A percentile compares a stretch with the other conserved stretches of the same genome.
phyloP scores from a whole-genome alignment of 345 rosid species.

The Aurinia saxatilis region DNA sequence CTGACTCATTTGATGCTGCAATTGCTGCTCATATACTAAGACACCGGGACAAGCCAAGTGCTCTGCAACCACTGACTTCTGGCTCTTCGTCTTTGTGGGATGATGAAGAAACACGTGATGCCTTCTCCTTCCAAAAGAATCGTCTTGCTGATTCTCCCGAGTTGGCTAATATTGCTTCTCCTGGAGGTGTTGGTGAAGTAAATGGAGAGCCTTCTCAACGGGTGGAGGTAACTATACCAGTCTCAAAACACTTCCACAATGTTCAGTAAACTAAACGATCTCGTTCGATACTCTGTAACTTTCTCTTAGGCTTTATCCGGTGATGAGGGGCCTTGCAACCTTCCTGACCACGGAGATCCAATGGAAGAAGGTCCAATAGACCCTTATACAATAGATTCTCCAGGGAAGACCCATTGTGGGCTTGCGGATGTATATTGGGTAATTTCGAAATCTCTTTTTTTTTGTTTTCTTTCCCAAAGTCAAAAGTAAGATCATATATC shows the following conservation, averaged over 20 bases:
- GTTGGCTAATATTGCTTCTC: slow-evolving; percentile 31
- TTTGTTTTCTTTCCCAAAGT: background rate
- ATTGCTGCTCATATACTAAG: slow-evolving; percentile 90
- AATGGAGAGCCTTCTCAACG: slow-evolving; percentile 26
- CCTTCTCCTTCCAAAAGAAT: slow-evolving; percentile 67
- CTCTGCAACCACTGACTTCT: slow-evolving; percentile 32
- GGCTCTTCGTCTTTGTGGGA: slow-evolving; percentile 79
- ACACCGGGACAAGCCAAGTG: slow-evolving; percentile 57
- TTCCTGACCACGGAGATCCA: slow-evolving; percentile 34
- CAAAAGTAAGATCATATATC: background rate
- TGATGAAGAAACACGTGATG: slow-evolving; percentile 97
- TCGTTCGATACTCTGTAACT: background rate
- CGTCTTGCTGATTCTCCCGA: slow-evolving; percentile 32
- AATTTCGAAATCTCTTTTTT: background rate
- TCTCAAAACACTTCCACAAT: background rate
- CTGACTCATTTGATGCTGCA: slow-evolving; percentile 98
- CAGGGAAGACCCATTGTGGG: slow-evolving; percentile 43
- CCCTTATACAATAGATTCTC: slow-evolving; percentile 30
- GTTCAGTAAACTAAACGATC: slow-evolving; percentile 1
- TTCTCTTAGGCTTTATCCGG: slow-evolving; percentile 38
- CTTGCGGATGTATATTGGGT: slow-evolving; percentile 87
- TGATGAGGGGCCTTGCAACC: slow-evolving; percentile 27
- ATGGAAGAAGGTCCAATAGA: slow-evolving; percentile 40
- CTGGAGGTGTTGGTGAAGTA: slow-evolving; percentile 22
- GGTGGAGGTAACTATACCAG: slow-evolving; percentile 36